Evolutionary conservation across 306 rosid genomes (phyloP), one percentile per base, ranked within the genome.

Genomic region (Abrus precatorius): DNA sequence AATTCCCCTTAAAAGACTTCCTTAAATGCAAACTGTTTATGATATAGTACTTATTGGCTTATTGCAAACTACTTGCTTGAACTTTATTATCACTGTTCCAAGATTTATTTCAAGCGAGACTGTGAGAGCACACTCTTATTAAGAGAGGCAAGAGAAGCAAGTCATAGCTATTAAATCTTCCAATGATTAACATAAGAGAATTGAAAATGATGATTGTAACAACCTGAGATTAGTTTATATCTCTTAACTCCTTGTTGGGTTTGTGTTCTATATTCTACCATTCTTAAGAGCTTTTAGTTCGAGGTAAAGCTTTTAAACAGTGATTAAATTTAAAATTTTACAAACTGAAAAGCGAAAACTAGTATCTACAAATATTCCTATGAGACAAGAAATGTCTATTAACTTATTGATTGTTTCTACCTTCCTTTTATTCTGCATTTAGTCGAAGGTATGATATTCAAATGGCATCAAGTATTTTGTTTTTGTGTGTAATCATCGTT

Each of bases 401-500:
- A 47, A 62, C 38, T 68, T 63, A 44, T 33, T 70, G 53, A 14
- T 70, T 80, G 64, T 75, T 66, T 77, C 34, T 41, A 33, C 8
- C 57, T 68, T 40, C 45, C 52, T 33, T 44, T 59, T 69, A 14
- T 81, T 68, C 45, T 55, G 27, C 56, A 41, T 45, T 52, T 38
- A 41, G 27, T 64, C 32, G 20, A 52, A 28, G 28, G 7, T 57
- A 44, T 69, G 43, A 55, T 79, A 59, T 28, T 59, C 44, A 53
- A 44, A 53, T 74, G 79, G 72, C 49, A 55, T 54, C 1, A 45
- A 38, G 59, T 45, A 49, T 78, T 64, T 77, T 30, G 10, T 78
- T 52, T 68, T 45, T 63, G 43, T 20, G 77, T 77, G 47, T 54
- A 40, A 20, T 76, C 69, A 56, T 71, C 78, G 73, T 73, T 77